phyloP scores from a whole-genome alignment of 257 asterid genomes.

The Anisodus tanguticus region DNA sequence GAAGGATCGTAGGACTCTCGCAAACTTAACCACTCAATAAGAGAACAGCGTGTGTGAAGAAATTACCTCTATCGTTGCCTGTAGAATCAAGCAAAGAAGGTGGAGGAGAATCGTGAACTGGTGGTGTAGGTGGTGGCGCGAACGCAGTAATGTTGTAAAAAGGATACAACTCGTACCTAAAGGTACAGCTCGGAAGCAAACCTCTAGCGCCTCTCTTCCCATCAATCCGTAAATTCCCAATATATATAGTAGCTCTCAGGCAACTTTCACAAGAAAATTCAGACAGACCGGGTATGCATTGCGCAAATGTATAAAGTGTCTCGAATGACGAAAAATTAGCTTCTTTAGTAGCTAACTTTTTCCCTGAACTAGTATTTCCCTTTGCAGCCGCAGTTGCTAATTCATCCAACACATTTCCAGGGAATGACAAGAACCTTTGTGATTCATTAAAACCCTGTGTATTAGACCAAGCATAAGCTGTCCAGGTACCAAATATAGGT shows the following conservation, averaged over 20 bases:
- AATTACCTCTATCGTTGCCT: background rate
- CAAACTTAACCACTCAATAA: too few relatives aligned
- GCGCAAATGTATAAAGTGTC: constrained; percentile 25
- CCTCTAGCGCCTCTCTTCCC: constrained; percentile 9
- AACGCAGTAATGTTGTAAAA: background rate
- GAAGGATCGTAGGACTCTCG: too few relatives aligned
- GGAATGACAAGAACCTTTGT: background rate
- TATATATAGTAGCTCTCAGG: background rate
- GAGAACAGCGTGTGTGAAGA: too few relatives aligned
- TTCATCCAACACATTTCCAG: background rate
- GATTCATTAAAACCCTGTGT: background rate
- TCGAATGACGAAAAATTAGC: background rate
- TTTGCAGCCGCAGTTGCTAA: background rate
- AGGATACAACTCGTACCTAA: constrained; percentile 25
- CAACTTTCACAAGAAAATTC: background rate
- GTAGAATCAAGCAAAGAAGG: background rate
- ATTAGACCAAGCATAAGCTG: background rate
- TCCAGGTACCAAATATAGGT: background rate
- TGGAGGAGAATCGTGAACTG: background rate
- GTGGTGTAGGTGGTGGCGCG: background rate
- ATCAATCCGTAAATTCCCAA: background rate
- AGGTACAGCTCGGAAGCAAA: constrained; percentile 29
- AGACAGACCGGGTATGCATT: constrained; percentile 42
- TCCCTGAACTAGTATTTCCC: background rate
- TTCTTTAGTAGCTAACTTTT: constrained; percentile 28